These are phyloP conservation scores for Jacaranda mimosifolia DNA, from an alignment of 257 asterid genomes.

Conservation along the genomic window DNA sequence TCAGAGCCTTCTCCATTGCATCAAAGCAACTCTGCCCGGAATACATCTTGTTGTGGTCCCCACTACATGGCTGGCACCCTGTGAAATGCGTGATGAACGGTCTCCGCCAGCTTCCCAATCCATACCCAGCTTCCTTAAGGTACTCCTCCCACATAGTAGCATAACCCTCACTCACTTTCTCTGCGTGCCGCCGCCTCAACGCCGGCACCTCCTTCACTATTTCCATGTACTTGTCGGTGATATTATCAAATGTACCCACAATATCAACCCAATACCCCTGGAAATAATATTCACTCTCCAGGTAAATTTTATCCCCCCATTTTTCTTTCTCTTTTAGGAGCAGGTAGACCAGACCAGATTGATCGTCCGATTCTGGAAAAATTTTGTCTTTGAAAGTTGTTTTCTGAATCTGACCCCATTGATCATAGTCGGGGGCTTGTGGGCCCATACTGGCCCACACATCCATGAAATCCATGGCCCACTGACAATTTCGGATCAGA, in stretches of 20 bases:
- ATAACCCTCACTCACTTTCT: constrained; percentile 60
- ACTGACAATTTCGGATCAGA: constrained; percentile 71
- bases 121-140: constrained; percentile 65
- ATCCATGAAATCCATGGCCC: constrained; percentile 90
- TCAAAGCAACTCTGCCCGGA: constrained; percentile 68
- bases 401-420: constrained; percentile 69
- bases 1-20: constrained; percentile 74
- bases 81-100: constrained; percentile 92
- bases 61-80: constrained; percentile 93
- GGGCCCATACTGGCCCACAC: constrained; percentile 90
- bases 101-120: constrained; percentile 68
- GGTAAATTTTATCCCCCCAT: constrained; percentile 64
- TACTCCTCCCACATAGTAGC: constrained; percentile 60
- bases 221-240: constrained; percentile 54
- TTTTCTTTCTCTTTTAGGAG: constrained; percentile 61
- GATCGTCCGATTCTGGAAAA: constrained; percentile 74
- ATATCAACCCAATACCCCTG: constrained; percentile 90
- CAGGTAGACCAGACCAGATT: constrained; percentile 66
- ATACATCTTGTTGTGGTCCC: constrained; percentile 73
- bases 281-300: constrained; percentile 69
- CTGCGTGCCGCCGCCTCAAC: constrained; percentile 75
- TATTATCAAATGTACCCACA: constrained; percentile 57
- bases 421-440: constrained; percentile 57
- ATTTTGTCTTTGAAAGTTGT: constrained; percentile 63
- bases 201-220: constrained; percentile 50